These are phyloP conservation scores for Steccherinum ochraceum DNA, from an alignment of 768 basidiomycete species.

Conservation along the genomic window DNA sequence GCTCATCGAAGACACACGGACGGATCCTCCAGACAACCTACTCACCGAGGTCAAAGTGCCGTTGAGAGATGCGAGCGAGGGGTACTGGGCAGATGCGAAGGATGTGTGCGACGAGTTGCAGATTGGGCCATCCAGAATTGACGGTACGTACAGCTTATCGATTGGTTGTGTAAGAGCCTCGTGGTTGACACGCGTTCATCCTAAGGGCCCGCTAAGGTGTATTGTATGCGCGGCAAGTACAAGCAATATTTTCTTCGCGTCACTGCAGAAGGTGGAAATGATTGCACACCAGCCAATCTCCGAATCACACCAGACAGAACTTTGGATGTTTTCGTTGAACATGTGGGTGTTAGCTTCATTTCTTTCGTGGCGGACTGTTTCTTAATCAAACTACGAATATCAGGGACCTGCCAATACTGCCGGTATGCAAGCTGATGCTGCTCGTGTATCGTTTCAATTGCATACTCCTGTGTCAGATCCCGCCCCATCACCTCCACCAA, in stretches of 20 bases:
- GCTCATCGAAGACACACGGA: constrained; percentile 58
- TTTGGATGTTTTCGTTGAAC: constrained; percentile 56
- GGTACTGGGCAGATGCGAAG: constrained; percentile 67
- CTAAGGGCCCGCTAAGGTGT: constrained; percentile 60
- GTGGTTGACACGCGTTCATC: neutral
- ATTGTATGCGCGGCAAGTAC: constrained; percentile 60
- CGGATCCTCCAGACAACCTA: constrained; percentile 45
- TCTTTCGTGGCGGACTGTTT: neutral
- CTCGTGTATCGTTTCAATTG: neutral
- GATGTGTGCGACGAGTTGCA: constrained; percentile 59
- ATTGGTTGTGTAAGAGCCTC: neutral
- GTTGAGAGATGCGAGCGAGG: constrained; percentile 45
- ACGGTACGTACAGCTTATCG: too few relatives aligned
- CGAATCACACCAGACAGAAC: constrained; percentile 48
- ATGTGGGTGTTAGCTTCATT: constrained; percentile 14
- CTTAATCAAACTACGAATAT: neutral
- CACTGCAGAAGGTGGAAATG: constrained; percentile 43
- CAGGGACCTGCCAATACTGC: neutral
- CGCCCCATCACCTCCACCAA: neutral
- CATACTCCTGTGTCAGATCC: neutral
- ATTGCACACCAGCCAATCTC: constrained; percentile 51
- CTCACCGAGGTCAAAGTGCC: constrained; percentile 62
- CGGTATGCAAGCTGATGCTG: neutral
- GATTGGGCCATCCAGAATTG: constrained; percentile 55
- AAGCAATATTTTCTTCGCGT: constrained; percentile 65